Base-by-base conservation (phyloP, 1,284 basidiomycete species). In the Sparassis latifolia region DNA sequence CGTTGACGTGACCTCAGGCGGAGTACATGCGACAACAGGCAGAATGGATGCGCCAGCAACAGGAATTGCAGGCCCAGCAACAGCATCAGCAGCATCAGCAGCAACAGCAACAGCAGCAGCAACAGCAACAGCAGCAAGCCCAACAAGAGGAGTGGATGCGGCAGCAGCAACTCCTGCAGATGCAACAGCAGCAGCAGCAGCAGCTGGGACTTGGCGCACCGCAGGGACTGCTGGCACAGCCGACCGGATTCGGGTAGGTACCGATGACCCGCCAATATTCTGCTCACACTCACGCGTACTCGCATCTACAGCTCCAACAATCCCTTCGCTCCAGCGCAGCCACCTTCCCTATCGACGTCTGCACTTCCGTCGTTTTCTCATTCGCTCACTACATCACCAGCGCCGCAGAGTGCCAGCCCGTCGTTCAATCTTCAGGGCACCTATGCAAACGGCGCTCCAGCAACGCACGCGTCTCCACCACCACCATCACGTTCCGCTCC, bases 1-100 rank as follows among this genome's bases (percentile, higher is more conserved):
- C 33, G 27, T 20, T 20, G 20, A 20, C 20, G 20, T 20, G 20
- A 20, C 20, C 20, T 20, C 42, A 82, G 79, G 82, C 80, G 9
- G 86, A 89, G 59, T 89, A 83, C 62, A 58, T 85, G 62, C 81
- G 82, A 46, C 85, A 89, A 60, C 86, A 89, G 56, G 82, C 86
- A 62, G 74, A 86, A 52, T 83, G 81, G 71, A 62, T 77, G 56
- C 69, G 76, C 56, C 71, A 75, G 38, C 70, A 69, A 48, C 69
- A 69, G 38, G 69, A 76, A 51, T 71, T 77, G 58, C 75, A 76
- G 52, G 20, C 20, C 20, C 20, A 77, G 56, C 71, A 75, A 53
- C 72, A 74, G 53, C 77, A 81, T 54, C 75, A 75, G 56, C 74
- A 77, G 59, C 72, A 77, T 54, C 73, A 75, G 52, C 78, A 80